A percentile compares a stretch with the other conserved stretches of the same genome.
Evolutionary conservation across 1,139 yeast genomes (phyloP).

Genomic region (Blastobotrys capitulatus): DNA sequence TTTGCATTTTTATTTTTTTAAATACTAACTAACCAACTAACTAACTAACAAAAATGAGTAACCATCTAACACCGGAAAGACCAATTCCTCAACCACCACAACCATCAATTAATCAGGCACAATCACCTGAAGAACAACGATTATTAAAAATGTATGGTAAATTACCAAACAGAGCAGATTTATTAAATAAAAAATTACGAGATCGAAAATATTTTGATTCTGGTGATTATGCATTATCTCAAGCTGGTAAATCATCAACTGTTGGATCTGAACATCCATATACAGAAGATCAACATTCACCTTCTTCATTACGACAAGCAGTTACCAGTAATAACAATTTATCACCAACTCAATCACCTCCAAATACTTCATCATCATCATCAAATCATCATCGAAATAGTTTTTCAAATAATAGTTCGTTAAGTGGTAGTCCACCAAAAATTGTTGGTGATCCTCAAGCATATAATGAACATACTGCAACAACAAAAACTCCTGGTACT

Average conservation of each 20-base stretch:
- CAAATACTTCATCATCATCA: background rate
- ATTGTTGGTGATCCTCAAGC: constrained; percentile 7
- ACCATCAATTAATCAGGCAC: background rate
- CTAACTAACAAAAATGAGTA: background rate
- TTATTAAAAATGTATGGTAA: constrained; percentile 78
- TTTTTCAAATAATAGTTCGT: background rate
- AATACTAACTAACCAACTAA: no score
- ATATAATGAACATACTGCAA: constrained; percentile 2
- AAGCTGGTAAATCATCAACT: constrained; percentile 42
- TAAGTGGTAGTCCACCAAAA: constrained; percentile 2
- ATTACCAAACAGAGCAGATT: constrained; percentile 78
- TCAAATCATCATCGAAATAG: background rate
- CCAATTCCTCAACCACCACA: constrained; percentile 1
- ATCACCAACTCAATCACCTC: constrained; percentile 1
- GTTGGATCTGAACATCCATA: constrained; percentile 22
- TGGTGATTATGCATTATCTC: constrained; percentile 94
- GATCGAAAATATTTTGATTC: constrained; percentile 94
- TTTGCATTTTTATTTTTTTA: no score
- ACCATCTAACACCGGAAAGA: background rate
- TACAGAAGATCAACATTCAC: background rate
- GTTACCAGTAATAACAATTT: background rate
- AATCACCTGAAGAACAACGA: constrained; percentile 32
- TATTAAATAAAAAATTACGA: constrained; percentile 60
- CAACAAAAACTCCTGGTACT: constrained; percentile 7
- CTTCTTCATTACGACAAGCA: background rate